Evolutionary conservation across 2,329 filamentous ascomycete genomes (phyloP).

Genomic region (Aspergillus fijiensis): DNA sequence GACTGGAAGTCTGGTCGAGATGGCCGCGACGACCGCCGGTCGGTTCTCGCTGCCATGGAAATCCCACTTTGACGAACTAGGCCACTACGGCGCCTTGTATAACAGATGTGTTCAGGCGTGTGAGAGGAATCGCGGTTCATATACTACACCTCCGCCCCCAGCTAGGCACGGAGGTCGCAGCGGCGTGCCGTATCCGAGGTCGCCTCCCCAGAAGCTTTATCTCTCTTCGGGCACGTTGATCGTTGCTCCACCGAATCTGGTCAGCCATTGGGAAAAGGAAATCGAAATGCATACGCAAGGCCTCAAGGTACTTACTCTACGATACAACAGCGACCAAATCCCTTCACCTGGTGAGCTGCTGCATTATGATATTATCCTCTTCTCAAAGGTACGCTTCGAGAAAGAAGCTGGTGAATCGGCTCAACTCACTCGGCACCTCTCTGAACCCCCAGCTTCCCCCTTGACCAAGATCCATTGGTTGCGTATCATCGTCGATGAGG

Average conservation of each 20-base stretch:
- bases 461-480: conserved; percentile 77
- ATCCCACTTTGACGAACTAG: conserved; percentile 57
- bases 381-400: conserved; percentile 73
- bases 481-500: conserved; percentile 87
- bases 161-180: conserved; percentile 42
- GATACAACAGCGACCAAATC: conserved; percentile 52
- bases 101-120: conserved; percentile 58
- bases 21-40: conserved; percentile 70
- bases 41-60: conserved; percentile 70
- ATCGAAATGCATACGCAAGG: conserved; percentile 73
- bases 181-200: conserved; percentile 42
- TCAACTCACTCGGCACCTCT: conserved; percentile 50
- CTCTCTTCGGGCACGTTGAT: conserved; percentile 71
- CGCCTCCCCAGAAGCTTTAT: conserved; percentile 51
- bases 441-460: conserved; percentile 55
- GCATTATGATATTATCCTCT: conserved; percentile 72
- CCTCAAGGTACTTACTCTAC: conserved; percentile 65
- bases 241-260: conserved; percentile 77
- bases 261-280: conserved; percentile 81
- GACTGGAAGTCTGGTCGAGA: conserved; percentile 67
- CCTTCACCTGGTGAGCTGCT: conserved; percentile 61
- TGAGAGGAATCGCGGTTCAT: conserved; percentile 58
- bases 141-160: conserved; percentile 53
- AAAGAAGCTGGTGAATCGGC: conserved; percentile 57
- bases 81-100: conserved; percentile 52